phyloP scores from a whole-genome alignment of 1,284 basidiomycete genomes.

The Fomes fomentarius region DNA sequence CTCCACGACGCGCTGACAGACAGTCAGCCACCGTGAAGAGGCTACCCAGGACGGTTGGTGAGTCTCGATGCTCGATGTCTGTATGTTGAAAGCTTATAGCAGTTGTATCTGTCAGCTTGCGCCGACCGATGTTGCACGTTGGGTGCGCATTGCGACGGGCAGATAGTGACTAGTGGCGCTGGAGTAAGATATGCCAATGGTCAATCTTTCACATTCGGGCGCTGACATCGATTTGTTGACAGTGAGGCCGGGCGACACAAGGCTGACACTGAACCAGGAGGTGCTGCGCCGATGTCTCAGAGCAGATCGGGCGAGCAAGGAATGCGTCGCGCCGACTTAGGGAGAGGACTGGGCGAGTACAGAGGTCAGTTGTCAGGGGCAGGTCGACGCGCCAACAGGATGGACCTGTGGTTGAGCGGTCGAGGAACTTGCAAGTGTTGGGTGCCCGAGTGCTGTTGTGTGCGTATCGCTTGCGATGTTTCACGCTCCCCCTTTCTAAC shows the following conservation, averaged over 20 bases:
- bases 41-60: conserved; percentile 17
- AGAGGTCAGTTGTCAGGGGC: conserved; percentile 3
- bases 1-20: neutral
- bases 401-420: conserved; percentile 1
- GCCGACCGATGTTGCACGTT: conserved; percentile 1
- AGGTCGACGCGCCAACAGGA: neutral
- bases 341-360: neutral
- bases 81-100: too few species aligned
- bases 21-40: conserved; percentile 1
- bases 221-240: neutral
- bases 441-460: conserved; percentile 9
- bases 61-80: too few species aligned
- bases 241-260: conserved; percentile 17
- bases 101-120: too few species aligned
- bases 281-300: neutral
- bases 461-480: conserved; percentile 3
- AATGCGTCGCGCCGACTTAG: neutral
- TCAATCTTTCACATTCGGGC: neutral
- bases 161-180: neutral
- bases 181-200: neutral
- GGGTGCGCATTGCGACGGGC: neutral
- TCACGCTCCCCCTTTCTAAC: neutral
- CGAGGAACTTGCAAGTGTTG: conserved; percentile 3
- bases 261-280: neutral
- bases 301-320: neutral